Conservation (phyloP, 1,284 basidiomycete species). For the Boletus smithii region DNA sequence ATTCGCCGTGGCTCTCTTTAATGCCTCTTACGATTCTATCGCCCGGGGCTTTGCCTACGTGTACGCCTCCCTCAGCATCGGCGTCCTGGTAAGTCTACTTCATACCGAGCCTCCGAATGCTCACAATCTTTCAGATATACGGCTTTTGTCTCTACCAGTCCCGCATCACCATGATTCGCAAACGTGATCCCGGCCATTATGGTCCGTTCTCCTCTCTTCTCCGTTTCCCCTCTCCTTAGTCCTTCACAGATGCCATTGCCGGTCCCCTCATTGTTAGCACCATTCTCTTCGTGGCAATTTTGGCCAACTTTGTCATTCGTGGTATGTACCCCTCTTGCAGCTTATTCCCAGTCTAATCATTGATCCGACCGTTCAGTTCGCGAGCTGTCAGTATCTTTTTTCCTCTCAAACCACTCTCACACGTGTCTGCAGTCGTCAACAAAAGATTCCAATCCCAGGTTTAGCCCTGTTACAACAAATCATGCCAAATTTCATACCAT, state of each 20-base stretch:
- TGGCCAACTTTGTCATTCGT: constrained; percentile 84
- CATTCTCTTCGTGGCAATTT: constrained; percentile 79
- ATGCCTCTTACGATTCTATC: constrained; percentile 73
- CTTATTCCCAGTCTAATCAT: neutral
- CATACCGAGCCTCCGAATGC: neutral
- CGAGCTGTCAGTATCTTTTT: constrained; percentile 39
- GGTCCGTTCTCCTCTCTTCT: constrained; percentile 48
- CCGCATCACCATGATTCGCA: constrained; percentile 87
- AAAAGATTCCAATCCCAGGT: constrained; percentile 32
- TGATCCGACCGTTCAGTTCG: constrained; percentile 15
- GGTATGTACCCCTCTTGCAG: constrained; percentile 43
- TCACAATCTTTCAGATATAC: constrained; percentile 57
- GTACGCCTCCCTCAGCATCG: constrained; percentile 79
- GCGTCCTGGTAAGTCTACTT: constrained; percentile 51
- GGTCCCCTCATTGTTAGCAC: constrained; percentile 81
- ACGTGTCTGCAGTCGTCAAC: constrained; percentile 21
- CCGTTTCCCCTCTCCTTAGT: neutral
- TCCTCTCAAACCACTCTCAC: neutral
- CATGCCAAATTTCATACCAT: constrained; percentile 22
- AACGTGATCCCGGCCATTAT: constrained; percentile 88
- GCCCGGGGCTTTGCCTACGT: constrained; percentile 79
- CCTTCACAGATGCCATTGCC: constrained; percentile 61
- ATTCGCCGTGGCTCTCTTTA: constrained; percentile 86
- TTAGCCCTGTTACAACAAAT: constrained; percentile 26
- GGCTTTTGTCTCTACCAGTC: constrained; percentile 86